These are phyloP conservation scores for Serendipita indica DNA, from an alignment of 768 basidiomycete species.

Conservation along the genomic window DNA sequence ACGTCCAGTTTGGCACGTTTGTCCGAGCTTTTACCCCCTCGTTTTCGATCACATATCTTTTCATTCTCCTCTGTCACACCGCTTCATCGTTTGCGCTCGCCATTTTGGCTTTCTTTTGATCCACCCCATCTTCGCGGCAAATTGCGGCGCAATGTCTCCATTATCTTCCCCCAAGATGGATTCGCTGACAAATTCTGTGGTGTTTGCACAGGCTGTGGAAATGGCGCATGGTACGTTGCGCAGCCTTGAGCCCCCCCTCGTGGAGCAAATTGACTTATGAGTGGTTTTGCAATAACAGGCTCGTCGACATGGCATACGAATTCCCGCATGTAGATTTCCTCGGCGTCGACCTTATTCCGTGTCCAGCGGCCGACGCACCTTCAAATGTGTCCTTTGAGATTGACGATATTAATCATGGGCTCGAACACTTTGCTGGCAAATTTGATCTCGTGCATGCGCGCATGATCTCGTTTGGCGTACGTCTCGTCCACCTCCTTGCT, in stretches of 20 bases:
- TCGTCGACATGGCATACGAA: not conserved
- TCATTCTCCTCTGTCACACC: not conserved
- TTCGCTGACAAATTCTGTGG: not conserved
- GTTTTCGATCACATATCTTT: not conserved
- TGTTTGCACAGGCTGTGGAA: slow-evolving; percentile 1
- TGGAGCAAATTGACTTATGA: not conserved
- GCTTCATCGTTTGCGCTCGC: not conserved
- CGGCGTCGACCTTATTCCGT: not conserved
- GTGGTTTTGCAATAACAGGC: not conserved
- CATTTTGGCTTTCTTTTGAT: not conserved
- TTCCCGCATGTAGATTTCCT: not conserved
- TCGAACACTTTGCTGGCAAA: not conserved
- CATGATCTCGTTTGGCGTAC: not conserved
- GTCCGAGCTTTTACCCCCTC: not conserved
- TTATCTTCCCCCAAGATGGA: not conserved
- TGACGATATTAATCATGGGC: not conserved
- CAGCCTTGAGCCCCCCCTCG: not conserved
- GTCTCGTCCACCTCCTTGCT: not conserved
- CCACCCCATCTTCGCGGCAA: not conserved
- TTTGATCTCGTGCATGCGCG: slow-evolving; percentile 5
- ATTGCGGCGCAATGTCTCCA: not conserved
- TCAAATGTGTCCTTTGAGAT: not conserved
- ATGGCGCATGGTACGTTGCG: not conserved
- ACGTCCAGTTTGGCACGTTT: not conserved
- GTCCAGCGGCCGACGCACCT: not conserved